Evolutionary conservation across 2,329 filamentous ascomycete species (phyloP), one percentile per base, ranked within the genome.

Genomic region (Neopestalotiopsis rosae): DNA sequence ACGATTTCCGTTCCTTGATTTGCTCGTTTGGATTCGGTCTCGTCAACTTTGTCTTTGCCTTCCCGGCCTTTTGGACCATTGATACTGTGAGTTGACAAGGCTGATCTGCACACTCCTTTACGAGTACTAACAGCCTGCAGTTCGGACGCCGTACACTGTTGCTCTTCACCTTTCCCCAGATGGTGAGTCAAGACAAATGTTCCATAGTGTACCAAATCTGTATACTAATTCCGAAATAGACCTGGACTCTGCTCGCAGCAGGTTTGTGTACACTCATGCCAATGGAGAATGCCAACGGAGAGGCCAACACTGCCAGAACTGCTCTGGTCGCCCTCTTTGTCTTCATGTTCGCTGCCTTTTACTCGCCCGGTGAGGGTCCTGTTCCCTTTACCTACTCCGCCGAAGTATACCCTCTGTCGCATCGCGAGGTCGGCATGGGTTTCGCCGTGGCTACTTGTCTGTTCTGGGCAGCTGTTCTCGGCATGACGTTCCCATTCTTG

Each of bases 371-470:
- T 2, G 91, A 93, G 79, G 91, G 89, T 0, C 88, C 88, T 4
- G 90, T 92, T 7, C 90, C 90, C 0, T 92, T 90, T 75, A 88
- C 89, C 0, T 92, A 92, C 79, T 87, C 85, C 5, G 90, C 91
- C 57, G 91, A 93, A 77, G 89, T 92, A 1, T 93, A 91, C 76
- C 91, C 91, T 0, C 85, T 92, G 0, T 91, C 89, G 1, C 90
- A 93, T 76, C 86, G 91, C 74, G 91, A 93, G 75, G 85, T 92
- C 30, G 91, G 91, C 68, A 93, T 93, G 91, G 87, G 86, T 0
- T 92, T 87, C 79, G 88, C 90, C 7, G 90, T 92, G 9, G 89
- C 90, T 1, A 92, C 89, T 0, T 91, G 89, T 71, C 82, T 91
- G 7, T 86, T 86, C 74, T 89, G 85, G 85, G 88, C 88, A 0